phyloP scores from a whole-genome alignment of 176 grass and related monocot species.

The Lolium perenne region DNA sequence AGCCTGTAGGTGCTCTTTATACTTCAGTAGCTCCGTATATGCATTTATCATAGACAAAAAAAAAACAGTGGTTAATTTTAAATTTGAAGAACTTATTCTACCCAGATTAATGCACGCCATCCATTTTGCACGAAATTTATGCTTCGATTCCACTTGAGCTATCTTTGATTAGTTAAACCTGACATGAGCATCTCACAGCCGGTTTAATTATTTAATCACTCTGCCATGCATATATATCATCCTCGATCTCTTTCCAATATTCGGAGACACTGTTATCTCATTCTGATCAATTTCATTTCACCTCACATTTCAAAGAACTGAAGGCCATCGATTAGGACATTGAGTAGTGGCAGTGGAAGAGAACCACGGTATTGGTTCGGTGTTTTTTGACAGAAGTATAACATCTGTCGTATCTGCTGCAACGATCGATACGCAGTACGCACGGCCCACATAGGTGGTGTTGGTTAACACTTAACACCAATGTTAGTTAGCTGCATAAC shows the following conservation, averaged over 20 bases:
- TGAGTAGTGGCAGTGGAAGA: too few relatives aligned
- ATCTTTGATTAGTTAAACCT: not conserved
- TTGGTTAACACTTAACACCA: too few relatives aligned
- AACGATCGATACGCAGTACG: too few relatives aligned
- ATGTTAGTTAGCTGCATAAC: too few relatives aligned
- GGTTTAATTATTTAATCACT: not conserved
- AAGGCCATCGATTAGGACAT: too few relatives aligned
- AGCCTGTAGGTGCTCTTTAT: not conserved
- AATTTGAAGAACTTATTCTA: not conserved
- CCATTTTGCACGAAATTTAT: not conserved
- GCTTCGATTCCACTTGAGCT: not conserved
- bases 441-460: too few relatives aligned
- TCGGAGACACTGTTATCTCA: not conserved
- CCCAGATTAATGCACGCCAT: not conserved
- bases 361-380: too few relatives aligned
- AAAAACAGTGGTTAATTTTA: not conserved
- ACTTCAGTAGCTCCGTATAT: not conserved
- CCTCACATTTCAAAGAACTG: too few relatives aligned
- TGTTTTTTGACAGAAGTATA: too few relatives aligned
- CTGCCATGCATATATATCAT: not conserved
- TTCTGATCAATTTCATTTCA: not conserved
- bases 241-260: not conserved
- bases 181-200: not conserved
- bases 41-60: not conserved
- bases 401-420: too few relatives aligned